These are phyloP conservation scores for Dendrostoma leiphaemia DNA, from an alignment of 2,329 filamentous ascomycete species.

Conservation along the genomic window DNA sequence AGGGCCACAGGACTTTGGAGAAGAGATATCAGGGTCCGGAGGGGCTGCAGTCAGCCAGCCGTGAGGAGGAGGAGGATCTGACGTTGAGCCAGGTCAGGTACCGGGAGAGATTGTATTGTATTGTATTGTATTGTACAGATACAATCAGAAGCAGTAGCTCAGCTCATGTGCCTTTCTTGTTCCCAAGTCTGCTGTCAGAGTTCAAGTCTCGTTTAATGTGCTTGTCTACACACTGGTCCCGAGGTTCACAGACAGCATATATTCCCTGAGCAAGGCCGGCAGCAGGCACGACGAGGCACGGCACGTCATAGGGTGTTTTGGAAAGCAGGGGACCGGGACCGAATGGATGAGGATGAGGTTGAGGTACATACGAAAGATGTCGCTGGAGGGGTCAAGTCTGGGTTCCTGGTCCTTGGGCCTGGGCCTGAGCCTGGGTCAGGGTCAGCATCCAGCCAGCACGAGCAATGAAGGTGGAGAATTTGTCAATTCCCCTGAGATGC, in stretches of 20 bases:
- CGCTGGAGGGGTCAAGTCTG: background rate
- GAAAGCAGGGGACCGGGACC: background rate
- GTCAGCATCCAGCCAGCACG: background rate
- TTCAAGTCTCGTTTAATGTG: background rate
- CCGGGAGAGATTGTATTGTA: background rate
- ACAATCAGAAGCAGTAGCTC: no score
- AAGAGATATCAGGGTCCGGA: no score
- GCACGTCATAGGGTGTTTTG: slow-evolving; percentile 1
- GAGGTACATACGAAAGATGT: background rate
- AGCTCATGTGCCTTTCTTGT: background rate
- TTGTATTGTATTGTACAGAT: no score
- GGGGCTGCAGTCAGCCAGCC: no score
- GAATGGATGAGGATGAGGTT: background rate
- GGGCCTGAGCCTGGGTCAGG: no score
- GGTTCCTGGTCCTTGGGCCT: background rate
- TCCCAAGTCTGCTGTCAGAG: background rate
- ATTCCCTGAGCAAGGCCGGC: no score
- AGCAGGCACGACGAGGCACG: background rate
- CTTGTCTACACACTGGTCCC: background rate
- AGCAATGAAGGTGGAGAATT: no score
- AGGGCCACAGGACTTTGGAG: no score
- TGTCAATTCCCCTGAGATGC: no score
- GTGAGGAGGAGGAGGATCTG: no score
- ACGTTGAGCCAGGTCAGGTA: no score
- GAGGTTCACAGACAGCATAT: background rate